Evolutionary conservation across 2,329 filamentous ascomycete genomes (phyloP), one percentile per base, ranked within the genome.

Genomic region (Nothophoma quercina): DNA sequence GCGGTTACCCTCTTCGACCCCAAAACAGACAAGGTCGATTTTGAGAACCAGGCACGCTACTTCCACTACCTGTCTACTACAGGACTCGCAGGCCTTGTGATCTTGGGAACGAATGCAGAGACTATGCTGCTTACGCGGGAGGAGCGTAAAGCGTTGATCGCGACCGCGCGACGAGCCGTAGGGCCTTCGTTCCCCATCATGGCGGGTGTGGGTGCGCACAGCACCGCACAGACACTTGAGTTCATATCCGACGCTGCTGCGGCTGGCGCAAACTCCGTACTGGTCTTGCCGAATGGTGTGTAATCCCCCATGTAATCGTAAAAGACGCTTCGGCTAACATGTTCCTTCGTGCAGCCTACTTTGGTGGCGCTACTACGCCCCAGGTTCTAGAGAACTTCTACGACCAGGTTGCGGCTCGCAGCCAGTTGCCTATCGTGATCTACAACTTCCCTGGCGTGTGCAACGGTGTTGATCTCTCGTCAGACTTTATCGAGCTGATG

Each of bases 381-480:
- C 54, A 56, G 15, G 75, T 78, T n/a, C 61, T 78, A n/a, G 65
- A 72, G 57, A 64, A 59, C 48, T 78, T 78, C 58, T 78, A 72
- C 59, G 64, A 65, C 40, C 64, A 74, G 26, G 67, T 87, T 7
- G 87, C 87, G 4, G 77, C 79, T 40, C 78, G 78, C 1, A 84
- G 81, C 19, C 80, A 83, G 0, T 68, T 89, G 2, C 86, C 86
- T 0, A 76, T 89, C n/a, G 70, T 89, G 38, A 84, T 90, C 55
- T 89, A 89, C 77, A 89, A 89, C 73, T 89, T 86, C 75, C 87
- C 87, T 5, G 84, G 79, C 5, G 87, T 88, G 5, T 85, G 81
- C 19, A 81, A 85, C 22, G 87, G 87, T 5, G 77, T 89, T 13
- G 87, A 90, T 65, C 77, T 89, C 40, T 83, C 84, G 67, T 88